phyloP scores from a whole-genome alignment of 2,329 filamentous ascomycete species.

The Rhynchosporium graminicola region DNA sequence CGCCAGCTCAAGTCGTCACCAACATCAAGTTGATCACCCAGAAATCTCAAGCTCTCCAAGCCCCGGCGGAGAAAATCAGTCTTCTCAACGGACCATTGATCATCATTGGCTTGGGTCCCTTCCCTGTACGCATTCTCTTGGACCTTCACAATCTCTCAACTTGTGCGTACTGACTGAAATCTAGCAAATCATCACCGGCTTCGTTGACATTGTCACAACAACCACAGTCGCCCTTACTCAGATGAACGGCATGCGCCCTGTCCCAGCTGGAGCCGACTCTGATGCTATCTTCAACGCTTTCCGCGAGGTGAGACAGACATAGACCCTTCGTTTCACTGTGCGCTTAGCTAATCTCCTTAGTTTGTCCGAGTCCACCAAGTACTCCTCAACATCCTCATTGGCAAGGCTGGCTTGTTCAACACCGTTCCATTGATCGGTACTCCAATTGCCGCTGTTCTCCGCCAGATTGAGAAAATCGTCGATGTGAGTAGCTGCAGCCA shows the following conservation, averaged over 20 bases:
- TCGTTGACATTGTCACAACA: constrained; percentile 38
- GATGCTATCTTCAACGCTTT: constrained; percentile 37
- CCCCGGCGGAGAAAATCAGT: constrained; percentile 36
- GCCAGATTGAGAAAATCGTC: constrained; percentile 28
- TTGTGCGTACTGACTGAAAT: neutral
- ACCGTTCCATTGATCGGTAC: constrained; percentile 37
- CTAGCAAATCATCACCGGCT: constrained; percentile 39
- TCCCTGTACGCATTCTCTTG: constrained; percentile 35
- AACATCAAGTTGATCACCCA: constrained; percentile 35
- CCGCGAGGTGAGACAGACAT: constrained; percentile 25
- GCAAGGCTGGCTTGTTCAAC: constrained; percentile 40
- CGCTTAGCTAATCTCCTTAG: constrained; percentile 14
- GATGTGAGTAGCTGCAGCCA: neutral
- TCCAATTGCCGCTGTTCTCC: constrained; percentile 37
- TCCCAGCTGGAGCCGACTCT: neutral
- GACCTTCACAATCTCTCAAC: neutral
- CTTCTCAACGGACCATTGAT: constrained; percentile 36
- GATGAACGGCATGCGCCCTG: neutral
- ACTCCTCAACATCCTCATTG: constrained; percentile 42
- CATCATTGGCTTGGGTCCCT: constrained; percentile 37
- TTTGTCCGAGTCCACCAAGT: constrained; percentile 41
- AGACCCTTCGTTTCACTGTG: neutral
- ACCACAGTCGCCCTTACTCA: constrained; percentile 21
- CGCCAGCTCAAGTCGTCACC: constrained; percentile 28
- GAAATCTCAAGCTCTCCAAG: constrained; percentile 37